Base-by-base conservation (phyloP, 2,329 filamentous ascomycete species). In the Sporothrix luriei region DNA sequence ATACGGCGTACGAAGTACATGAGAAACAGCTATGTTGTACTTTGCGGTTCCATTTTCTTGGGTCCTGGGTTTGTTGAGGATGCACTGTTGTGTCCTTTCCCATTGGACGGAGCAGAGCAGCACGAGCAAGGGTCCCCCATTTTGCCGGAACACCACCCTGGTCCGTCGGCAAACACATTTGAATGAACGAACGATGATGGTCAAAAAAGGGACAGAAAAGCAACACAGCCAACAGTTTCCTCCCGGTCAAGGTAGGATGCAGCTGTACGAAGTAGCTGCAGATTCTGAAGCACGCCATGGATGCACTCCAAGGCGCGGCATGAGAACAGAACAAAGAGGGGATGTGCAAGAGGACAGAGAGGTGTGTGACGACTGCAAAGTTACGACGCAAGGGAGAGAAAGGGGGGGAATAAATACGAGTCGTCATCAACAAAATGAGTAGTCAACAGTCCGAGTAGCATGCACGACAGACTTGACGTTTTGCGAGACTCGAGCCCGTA, bases 201-300 rank as follows among this genome's bases (percentile, higher is more conserved):
- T 29, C 33, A 16, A 21, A 48, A 13, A 29, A 19, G n/a, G n/a
- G n/a, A 11, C 14, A 14, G 48, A 62, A 40, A 19, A 7, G 29
- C 10, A 29, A 48, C 0, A 24, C 11, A 7, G 7, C 14, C 43
- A 14, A 48, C 43, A 48, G 3, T 48, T 19, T 14, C 43, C 21
- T 48, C 9, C 3, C 26, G n/a, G n/a, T n/a, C 21, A 29, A 40
- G 40, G 14, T 26, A 49, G 61, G 16, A 51, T 51, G 62, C 46
- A 33, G 46, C 46, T 61, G 33, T 38, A n/a, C n/a, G n/a, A n/a
- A n/a, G n/a, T n/a, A 61, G 26, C 62, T 65, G 59, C 59, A 57
- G 54, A 14, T 10, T 19, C 19, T 43, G 26, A 19, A 16, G 33
- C 4, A 43, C 38, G n/a, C 26, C 52, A 46, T 62, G n/a, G 11